These are phyloP conservation scores for Parachaetomium inaequale DNA, from an alignment of 495 filamentous ascomycete species.

Conservation along the genomic window DNA sequence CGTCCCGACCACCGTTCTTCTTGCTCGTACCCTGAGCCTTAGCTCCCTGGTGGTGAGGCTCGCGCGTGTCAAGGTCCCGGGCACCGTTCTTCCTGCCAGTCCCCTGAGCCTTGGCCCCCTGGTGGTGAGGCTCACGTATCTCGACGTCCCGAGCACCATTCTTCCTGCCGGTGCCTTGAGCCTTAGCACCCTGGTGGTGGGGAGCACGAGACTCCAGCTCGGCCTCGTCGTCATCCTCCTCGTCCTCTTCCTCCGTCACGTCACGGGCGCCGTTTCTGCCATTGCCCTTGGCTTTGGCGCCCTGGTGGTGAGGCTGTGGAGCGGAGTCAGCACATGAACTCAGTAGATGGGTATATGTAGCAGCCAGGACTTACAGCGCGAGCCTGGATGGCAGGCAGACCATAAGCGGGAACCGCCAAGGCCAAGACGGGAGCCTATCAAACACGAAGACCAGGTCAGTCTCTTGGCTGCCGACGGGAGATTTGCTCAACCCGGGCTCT, in stretches of 20 bases:
- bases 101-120: neutral
- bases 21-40: neutral
- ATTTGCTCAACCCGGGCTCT: neutral
- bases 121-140: neutral
- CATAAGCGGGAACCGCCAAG: conserved; percentile 3
- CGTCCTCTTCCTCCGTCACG: neutral
- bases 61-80: neutral
- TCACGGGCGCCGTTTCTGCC: neutral
- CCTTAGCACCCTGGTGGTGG: neutral
- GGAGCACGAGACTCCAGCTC: neutral
- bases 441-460: neutral
- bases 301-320: neutral
- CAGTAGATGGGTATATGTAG: neutral
- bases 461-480: neutral
- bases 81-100: neutral
- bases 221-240: neutral
- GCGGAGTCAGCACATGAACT: neutral
- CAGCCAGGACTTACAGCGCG: neutral
- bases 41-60: conserved; percentile 1
- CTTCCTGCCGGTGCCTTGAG: neutral
- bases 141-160: neutral
- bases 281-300: neutral
- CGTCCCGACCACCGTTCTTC: neutral
- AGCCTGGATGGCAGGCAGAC: neutral
- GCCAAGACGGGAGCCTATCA: conserved; percentile 2